Evolutionary conservation across 129 eudicot genomes (phyloP).

Genomic region (Flaveria ramosissima): DNA sequence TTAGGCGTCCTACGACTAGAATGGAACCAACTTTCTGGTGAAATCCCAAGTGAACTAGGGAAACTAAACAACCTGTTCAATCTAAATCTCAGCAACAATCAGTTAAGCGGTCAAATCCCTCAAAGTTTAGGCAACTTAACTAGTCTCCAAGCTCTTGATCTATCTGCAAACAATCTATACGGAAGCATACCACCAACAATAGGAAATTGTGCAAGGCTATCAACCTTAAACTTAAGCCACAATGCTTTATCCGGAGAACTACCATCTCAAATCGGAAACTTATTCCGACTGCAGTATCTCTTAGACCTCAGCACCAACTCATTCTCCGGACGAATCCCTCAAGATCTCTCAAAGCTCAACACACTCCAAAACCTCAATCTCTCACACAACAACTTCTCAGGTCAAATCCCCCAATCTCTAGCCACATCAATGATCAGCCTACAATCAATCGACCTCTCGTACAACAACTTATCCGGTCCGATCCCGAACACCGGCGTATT

Average conservation of each 20-base stretch:
- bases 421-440: constrained; percentile 68
- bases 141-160: constrained; percentile 58
- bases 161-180: constrained; percentile 56
- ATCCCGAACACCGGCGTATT: constrained; percentile 52
- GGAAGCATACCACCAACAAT: constrained; percentile 58
- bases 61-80: constrained; percentile 37
- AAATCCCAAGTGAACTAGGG: constrained; percentile 63
- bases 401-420: constrained; percentile 55
- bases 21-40: constrained; percentile 66
- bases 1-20: constrained; percentile 45
- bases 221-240: constrained; percentile 58
- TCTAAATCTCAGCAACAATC: constrained; percentile 69
- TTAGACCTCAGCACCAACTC: constrained; percentile 80
- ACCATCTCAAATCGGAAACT: constrained; percentile 66
- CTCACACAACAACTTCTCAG: constrained; percentile 74
- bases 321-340: constrained; percentile 66
- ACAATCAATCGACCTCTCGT: constrained; percentile 57
- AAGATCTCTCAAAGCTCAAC: constrained; percentile 53
- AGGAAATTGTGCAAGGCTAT: constrained; percentile 51
- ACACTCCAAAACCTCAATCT: constrained; percentile 59
- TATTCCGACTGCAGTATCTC: constrained; percentile 40
- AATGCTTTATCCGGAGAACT: constrained; percentile 62
- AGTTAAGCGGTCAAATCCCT: constrained; percentile 63
- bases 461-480: constrained; percentile 68
- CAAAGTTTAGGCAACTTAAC: constrained; percentile 46